Evolutionary conservation across 2,329 filamentous ascomycete species (phyloP).

Genomic region (Cadophora sp.): DNA sequence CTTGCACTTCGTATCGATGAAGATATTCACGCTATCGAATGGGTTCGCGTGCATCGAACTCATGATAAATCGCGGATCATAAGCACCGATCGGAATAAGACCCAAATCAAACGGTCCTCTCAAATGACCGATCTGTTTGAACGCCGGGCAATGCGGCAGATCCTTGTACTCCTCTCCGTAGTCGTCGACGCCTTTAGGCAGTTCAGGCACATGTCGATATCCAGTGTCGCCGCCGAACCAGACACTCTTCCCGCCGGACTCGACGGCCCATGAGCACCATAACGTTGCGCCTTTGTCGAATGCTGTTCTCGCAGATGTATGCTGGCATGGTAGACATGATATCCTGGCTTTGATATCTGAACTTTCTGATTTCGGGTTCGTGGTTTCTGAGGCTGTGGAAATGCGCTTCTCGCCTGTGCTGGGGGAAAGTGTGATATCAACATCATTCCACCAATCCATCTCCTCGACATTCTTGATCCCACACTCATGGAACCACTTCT

Average conservation of each 20-base stretch:
- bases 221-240: slow-evolving; percentile 93
- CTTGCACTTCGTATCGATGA: slow-evolving; percentile 79
- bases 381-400: slow-evolving; percentile 39
- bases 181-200: slow-evolving; percentile 70
- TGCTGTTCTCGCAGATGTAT: slow-evolving; percentile 71
- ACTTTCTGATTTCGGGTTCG: slow-evolving; percentile 35
- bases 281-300: slow-evolving; percentile 76
- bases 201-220: slow-evolving; percentile 77
- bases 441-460: slow-evolving; percentile 93
- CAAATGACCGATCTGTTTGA: slow-evolving; percentile 79
- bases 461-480: slow-evolving; percentile 83
- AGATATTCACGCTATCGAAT: slow-evolving; percentile 88
- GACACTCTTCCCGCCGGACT: slow-evolving; percentile 76
- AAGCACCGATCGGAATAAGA: slow-evolving; percentile 92
- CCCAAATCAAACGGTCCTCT: slow-evolving; percentile 90
- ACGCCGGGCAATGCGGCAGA: slow-evolving; percentile 80
- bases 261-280: slow-evolving; percentile 87
- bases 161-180: slow-evolving; percentile 71
- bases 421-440: slow-evolving; percentile 69
- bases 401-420: slow-evolving; percentile 41
- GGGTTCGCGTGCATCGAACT: slow-evolving; percentile 87
- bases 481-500: slow-evolving; percentile 76
- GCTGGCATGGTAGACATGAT: slow-evolving; percentile 84
- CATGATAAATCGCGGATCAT: slow-evolving; percentile 75
- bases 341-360: slow-evolving; percentile 72